phyloP scores from a whole-genome alignment of 257 asterid genomes.

The Dorcoceras hygrometricum region DNA sequence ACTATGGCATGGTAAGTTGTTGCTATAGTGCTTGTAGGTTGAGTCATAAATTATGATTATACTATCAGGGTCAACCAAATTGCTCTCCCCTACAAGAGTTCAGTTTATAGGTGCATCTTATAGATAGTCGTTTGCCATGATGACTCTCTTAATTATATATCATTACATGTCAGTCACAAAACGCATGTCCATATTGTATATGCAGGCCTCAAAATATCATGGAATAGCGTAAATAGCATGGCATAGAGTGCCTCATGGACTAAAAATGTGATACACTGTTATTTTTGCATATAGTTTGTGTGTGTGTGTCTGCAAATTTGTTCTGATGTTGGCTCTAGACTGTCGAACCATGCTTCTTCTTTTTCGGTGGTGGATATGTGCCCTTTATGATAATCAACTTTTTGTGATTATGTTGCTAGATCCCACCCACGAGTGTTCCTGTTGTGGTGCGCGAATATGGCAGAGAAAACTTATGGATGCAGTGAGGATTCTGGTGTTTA shows the following conservation, averaged over 20 bases:
- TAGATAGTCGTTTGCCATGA: not conserved
- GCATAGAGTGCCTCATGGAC: not conserved
- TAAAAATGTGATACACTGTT: not conserved
- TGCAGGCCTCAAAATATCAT: not conserved
- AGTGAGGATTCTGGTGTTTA: constrained; percentile 25
- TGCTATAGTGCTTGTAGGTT: not conserved
- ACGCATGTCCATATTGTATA: not conserved
- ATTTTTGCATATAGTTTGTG: no score
- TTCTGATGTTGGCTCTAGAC: not conserved
- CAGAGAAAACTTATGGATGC: constrained; percentile 61
- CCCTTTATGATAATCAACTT: constrained; percentile 2
- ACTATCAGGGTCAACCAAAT: not conserved
- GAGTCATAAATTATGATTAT: constrained; percentile 11
- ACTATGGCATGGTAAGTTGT: constrained; percentile 84
- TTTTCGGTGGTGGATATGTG: not conserved
- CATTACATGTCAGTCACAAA: not conserved
- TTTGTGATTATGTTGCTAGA: constrained; percentile 38
- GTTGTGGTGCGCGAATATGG: constrained; percentile 79
- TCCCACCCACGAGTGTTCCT: constrained; percentile 87
- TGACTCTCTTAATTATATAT: no score
- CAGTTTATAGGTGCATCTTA: not conserved
- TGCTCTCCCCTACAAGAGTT: not conserved
- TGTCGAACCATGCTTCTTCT: not conserved
- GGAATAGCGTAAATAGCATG: not conserved
- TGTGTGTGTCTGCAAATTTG: no score